A percentile compares a stretch with the other conserved stretches of the same genome.
Conservation (phyloP, 768 basidiomycete species). For the Trametes cubensis region DNA sequence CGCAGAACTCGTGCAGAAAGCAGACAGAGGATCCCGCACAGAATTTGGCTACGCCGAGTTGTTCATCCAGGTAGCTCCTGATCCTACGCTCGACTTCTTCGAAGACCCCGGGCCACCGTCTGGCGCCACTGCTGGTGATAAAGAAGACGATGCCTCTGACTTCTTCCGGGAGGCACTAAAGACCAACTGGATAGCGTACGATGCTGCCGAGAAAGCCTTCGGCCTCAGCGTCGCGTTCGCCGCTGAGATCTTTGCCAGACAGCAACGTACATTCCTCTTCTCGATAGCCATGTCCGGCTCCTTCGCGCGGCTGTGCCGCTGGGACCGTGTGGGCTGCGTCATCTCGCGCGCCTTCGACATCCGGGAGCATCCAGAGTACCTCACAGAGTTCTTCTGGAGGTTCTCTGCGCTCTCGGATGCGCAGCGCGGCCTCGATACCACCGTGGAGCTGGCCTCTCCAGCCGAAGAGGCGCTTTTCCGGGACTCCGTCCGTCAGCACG, state of each 20-base stretch:
- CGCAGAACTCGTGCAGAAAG: neutral
- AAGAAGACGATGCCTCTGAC: no score
- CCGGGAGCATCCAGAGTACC: slow-evolving; percentile 16
- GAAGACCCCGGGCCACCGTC: slow-evolving; percentile 2
- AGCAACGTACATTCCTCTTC: slow-evolving; percentile 36
- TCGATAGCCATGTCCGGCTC: slow-evolving; percentile 32
- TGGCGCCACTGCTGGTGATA: neutral
- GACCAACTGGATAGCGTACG: neutral
- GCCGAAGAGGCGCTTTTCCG: slow-evolving; percentile 12
- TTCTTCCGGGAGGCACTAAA: no score
- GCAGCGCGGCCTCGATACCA: slow-evolving; percentile 33
- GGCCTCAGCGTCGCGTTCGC: neutral
- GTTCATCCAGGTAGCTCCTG: slow-evolving; percentile 14
- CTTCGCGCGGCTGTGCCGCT: slow-evolving; percentile 34
- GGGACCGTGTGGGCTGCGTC: slow-evolving; percentile 38
- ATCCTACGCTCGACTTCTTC: slow-evolving; percentile 13
- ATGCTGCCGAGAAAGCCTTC: neutral
- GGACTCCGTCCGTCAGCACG: neutral
- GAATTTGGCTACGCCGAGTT: slow-evolving; percentile 19
- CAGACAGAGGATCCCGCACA: neutral
- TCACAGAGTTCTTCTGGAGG: slow-evolving; percentile 37
- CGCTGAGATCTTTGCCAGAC: slow-evolving; percentile 24
- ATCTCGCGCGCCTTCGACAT: slow-evolving; percentile 35
- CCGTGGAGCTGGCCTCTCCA: neutral
- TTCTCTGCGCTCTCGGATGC: slow-evolving; percentile 25